Base-by-base conservation (phyloP, 2,329 filamentous ascomycete genomes). In the Lithohypha guttulata region DNA sequence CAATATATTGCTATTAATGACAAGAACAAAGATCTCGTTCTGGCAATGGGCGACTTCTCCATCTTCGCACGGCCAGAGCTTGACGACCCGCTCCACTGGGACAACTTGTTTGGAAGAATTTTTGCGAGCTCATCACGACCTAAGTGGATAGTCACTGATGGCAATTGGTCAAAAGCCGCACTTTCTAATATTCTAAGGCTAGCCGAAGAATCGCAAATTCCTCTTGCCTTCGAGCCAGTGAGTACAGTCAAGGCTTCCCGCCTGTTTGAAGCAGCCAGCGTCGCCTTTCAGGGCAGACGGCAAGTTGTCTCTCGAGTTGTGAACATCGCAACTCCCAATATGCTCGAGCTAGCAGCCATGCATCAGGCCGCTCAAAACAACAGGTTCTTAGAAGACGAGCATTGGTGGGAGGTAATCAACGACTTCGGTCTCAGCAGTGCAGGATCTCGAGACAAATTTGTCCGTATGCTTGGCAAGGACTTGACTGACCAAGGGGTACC, bases 11-110 rank as follows among this genome's bases (percentile, higher is more conserved):
- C 89, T 11, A 68, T 96, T 48, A 98, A 96, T 56, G 83, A 93
- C 54, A 68, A 68, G 1, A 75, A 80, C 43, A 93, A 86, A 58
- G 81, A 87, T 47, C 73, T 98, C 2, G 71, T 87, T n/a, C 62
- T 95, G 46, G 89, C 86, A 31, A 93, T 95, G 84, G 87, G 89
- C 3, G 91, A 96, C 56, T 95, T 96, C 86, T 74, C 70, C 40
- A 89, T 94, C 51, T 74, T 94, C 26, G 69, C 76, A 49, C 59
- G 60, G 5, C 59, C 64, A 2, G 57, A 59, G 26, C 55, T 64
- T 22, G 60, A 68, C 34, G 64, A 70, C 30, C 53, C 59, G 13
- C 49, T 47, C 33, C 71, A 77, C n/a, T 85, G 80, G 78, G 68
- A 70, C 34, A 69, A 75, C 1, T 64, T 74, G 19, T n/a, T n/a